Percentiles rank a stretch among this genome's conserved stretches.
phyloP scores from a whole-genome alignment of 352 stramenopile species.

The Pythium chondricola region DNA sequence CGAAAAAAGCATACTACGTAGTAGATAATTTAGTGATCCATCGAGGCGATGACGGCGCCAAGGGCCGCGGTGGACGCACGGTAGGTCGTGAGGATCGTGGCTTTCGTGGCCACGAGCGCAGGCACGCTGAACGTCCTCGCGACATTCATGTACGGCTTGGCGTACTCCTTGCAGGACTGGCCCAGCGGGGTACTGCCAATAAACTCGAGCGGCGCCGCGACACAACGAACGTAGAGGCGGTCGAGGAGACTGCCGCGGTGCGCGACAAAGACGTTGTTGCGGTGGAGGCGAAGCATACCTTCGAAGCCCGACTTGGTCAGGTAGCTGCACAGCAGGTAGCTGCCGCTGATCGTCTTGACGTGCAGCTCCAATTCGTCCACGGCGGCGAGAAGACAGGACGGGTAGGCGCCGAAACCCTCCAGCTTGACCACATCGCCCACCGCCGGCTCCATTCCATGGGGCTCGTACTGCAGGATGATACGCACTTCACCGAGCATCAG shows the following conservation, averaged over 20 bases:
- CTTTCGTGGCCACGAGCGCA: constrained; percentile 52
- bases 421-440: constrained; percentile 71
- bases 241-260: constrained; percentile 67
- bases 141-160: constrained; percentile 63
- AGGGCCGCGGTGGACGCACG: constrained; percentile 58
- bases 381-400: constrained; percentile 51
- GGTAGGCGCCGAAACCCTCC: constrained; percentile 70
- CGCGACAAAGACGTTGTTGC: constrained; percentile 73
- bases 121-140: constrained; percentile 63
- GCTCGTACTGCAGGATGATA: constrained; percentile 74
- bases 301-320: constrained; percentile 60
- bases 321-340: constrained; percentile 71
- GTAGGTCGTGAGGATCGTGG: constrained; percentile 70
- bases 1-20: no score
- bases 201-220: constrained; percentile 72
- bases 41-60: constrained; percentile 45
- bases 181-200: constrained; percentile 58
- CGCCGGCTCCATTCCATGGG: constrained; percentile 67
- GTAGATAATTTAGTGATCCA: no score
- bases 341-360: constrained; percentile 79
- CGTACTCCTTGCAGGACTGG: constrained; percentile 38
- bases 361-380: constrained; percentile 68
- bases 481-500: constrained; percentile 64
- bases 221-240: constrained; percentile 56
- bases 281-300: constrained; percentile 52